phyloP scores from a whole-genome alignment of 2,329 filamentous ascomycete species.

The Cercospora sesami region DNA sequence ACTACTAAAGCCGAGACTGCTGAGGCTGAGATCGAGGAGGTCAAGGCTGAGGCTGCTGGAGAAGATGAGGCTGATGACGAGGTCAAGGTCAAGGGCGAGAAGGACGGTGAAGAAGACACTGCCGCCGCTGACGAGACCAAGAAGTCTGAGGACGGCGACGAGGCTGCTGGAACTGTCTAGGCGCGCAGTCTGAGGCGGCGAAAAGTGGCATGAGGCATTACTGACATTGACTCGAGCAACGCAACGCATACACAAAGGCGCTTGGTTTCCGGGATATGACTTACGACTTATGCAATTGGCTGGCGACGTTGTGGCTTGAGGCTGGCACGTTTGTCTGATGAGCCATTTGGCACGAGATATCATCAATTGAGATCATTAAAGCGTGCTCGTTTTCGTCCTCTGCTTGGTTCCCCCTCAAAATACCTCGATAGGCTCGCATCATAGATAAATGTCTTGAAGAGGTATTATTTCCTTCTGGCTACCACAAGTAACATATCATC shows the following conservation, averaged over 20 bases:
- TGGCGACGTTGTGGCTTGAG: background rate
- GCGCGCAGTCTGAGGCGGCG: background rate
- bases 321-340: background rate
- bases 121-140: background rate
- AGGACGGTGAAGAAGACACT: background rate
- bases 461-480: background rate
- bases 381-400: background rate
- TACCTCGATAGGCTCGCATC: background rate
- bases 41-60: background rate
- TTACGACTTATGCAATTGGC: background rate
- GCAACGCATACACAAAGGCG: background rate
- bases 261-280: background rate
- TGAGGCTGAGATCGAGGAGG: background rate
- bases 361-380: background rate
- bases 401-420: background rate
- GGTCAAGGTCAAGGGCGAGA: slow-evolving; percentile 7
- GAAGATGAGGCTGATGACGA: background rate
- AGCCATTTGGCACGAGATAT: background rate
- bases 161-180: background rate
- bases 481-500: background rate
- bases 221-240: background rate
- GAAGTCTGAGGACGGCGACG: background rate
- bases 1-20: background rate
- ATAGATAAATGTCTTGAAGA: background rate
- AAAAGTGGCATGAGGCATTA: background rate